phyloP scores from a whole-genome alignment of 1,139 yeast species.

The Blastobotrys apis region DNA sequence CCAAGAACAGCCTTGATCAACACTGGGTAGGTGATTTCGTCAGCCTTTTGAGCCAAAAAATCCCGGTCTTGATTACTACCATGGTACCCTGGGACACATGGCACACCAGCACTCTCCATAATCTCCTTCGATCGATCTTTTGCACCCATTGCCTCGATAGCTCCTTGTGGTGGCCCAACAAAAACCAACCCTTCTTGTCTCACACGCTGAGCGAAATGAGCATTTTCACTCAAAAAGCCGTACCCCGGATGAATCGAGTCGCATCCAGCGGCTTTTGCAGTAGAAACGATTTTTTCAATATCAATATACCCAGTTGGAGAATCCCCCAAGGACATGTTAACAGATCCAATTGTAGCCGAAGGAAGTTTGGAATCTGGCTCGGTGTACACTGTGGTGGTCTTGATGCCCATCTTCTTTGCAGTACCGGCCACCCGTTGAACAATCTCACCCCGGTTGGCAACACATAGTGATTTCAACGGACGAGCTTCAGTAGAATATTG shows the following conservation, averaged over 20 bases:
- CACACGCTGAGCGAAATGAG: constrained; percentile 41
- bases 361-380: constrained; percentile 43
- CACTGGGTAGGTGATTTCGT: constrained; percentile 44
- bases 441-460: constrained; percentile 48
- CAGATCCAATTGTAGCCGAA: constrained; percentile 39
- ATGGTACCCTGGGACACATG: constrained; percentile 48
- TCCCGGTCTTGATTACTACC: constrained; percentile 36
- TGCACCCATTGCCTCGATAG: constrained; percentile 38
- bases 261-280: constrained; percentile 40
- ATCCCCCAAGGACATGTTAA: constrained; percentile 38
- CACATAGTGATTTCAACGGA: constrained; percentile 36
- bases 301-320: constrained; percentile 45
- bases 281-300: constrained; percentile 39
- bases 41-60: constrained; percentile 36
- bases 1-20: constrained; percentile 50
- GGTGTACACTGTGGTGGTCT: constrained; percentile 42
- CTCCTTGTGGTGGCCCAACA: constrained; percentile 44
- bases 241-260: constrained; percentile 48
- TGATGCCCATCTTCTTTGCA: constrained; percentile 39
- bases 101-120: constrained; percentile 40
- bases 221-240: constrained; percentile 45
- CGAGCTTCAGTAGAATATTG: constrained; percentile 21
- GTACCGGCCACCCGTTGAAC: constrained; percentile 43
- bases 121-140: constrained; percentile 35
- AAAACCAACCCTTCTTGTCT: constrained; percentile 39